Percentiles rank a stretch among this genome's conserved stretches.
phyloP scores from a whole-genome alignment of 1,284 basidiomycete species.

The Hypsizygus ulmarius region DNA sequence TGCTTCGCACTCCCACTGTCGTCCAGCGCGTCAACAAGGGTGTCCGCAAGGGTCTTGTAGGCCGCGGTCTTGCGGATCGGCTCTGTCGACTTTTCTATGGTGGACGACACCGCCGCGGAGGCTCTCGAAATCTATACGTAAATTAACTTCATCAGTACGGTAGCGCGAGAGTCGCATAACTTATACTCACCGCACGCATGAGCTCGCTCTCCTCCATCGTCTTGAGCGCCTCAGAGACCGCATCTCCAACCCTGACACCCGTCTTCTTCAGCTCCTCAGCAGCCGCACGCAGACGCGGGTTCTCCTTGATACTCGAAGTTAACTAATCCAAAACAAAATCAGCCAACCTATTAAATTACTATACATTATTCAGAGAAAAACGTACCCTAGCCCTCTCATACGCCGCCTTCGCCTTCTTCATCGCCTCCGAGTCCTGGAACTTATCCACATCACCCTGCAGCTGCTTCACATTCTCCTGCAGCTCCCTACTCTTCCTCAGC shows the following conservation, averaged over 20 bases:
- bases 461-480: conserved; percentile 96
- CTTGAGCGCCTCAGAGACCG: conserved; percentile 86
- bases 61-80: conserved; percentile 94
- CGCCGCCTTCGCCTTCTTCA: conserved; percentile 86
- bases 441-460: conserved; percentile 97
- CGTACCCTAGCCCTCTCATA: conserved; percentile 92
- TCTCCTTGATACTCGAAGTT: conserved; percentile 94
- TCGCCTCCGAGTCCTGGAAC: conserved; percentile 94
- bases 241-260: conserved; percentile 92
- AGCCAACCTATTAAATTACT: neutral
- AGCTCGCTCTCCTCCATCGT: conserved; percentile 94
- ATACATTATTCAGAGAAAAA: conserved; percentile 16
- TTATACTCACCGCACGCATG: conserved; percentile 70
- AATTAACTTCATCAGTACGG: conserved; percentile 1
- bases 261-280: conserved; percentile 88
- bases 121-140: conserved; percentile 68
- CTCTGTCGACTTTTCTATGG: conserved; percentile 82
- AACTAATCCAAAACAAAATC: conserved; percentile 46
- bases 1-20: conserved; percentile 91
- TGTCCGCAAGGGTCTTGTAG: conserved; percentile 90
- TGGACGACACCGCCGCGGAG: conserved; percentile 74
- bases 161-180: too few relatives aligned
- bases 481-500: conserved; percentile 88
- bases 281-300: conserved; percentile 87
- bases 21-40: conserved; percentile 89